Evolutionary conservation across 345 rosid genomes (phyloP).

Genomic region (Pistacia integerrima): DNA sequence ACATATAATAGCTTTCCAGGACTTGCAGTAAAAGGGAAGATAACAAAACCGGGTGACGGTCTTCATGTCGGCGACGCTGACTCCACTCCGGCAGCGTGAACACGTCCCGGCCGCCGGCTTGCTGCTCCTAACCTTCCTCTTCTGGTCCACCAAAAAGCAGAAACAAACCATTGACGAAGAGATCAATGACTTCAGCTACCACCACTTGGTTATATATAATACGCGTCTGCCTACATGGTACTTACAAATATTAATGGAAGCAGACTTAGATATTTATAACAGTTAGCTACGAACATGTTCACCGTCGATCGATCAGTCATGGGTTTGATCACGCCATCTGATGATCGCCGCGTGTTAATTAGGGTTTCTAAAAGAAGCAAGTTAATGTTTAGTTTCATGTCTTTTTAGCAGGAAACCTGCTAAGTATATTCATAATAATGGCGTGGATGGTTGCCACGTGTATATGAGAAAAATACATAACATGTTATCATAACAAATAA

Average conservation of each 20-base stretch:
- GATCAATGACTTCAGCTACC: too few species aligned
- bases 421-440: not conserved
- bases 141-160: conserved; percentile 79
- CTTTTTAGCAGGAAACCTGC: conserved; percentile 10
- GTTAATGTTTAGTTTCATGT: conserved; percentile 10
- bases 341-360: conserved; percentile 9
- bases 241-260: not conserved
- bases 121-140: conserved; percentile 42
- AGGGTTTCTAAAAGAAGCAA: not conserved
- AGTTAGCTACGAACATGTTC: not conserved
- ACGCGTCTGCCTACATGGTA: not conserved
- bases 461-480: not conserved
- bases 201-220: too few species aligned
- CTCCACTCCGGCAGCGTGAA: conserved; percentile 60
- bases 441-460: conserved; percentile 9
- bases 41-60: conserved; percentile 67
- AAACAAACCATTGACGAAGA: conserved; percentile 58
- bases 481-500: too few species aligned
- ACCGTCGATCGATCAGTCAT: too few species aligned
- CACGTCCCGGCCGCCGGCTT: conserved; percentile 80
- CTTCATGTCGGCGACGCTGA: conserved; percentile 68
- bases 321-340: not conserved
- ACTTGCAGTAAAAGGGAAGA: conserved; percentile 61
- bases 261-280: not conserved
- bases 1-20: conserved; percentile 73